These are phyloP conservation scores for Leccinum colubrinum DNA, from an alignment of 1,284 basidiomycete genomes.

Conservation along the genomic window DNA sequence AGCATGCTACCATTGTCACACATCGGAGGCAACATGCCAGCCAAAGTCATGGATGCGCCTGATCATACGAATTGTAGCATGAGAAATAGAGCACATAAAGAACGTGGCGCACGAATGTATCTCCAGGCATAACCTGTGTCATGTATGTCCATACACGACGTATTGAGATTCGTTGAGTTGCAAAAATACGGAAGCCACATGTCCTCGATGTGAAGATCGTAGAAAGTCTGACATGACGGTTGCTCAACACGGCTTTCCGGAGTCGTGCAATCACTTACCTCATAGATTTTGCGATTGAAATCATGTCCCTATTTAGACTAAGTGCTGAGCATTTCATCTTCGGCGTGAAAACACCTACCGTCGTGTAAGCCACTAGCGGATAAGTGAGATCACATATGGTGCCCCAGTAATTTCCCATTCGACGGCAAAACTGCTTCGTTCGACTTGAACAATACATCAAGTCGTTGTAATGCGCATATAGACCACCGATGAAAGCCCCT, in stretches of 20 bases:
- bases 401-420: slow-evolving; percentile 94
- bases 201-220: slow-evolving; percentile 95
- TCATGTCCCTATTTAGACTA: slow-evolving; percentile 71
- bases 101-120: slow-evolving; percentile 65
- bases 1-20: slow-evolving; percentile 93
- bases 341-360: slow-evolving; percentile 52
- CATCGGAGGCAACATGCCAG: slow-evolving; percentile 54
- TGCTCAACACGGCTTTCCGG: background rate
- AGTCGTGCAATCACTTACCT: slow-evolving; percentile 42
- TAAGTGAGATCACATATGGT: slow-evolving; percentile 96
- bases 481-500: slow-evolving; percentile 91
- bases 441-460: slow-evolving; percentile 84
- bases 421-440: slow-evolving; percentile 88
- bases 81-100: background rate
- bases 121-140: slow-evolving; percentile 95
- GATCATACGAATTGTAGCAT: background rate
- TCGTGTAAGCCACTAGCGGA: slow-evolving; percentile 96
- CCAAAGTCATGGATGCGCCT: slow-evolving; percentile 97
- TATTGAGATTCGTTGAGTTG: slow-evolving; percentile 98
- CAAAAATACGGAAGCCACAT: slow-evolving; percentile 99
- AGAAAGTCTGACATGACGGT: slow-evolving; percentile 63
- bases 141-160: slow-evolving; percentile 96
- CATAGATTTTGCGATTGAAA: slow-evolving; percentile 85
- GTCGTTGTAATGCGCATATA: slow-evolving; percentile 95
- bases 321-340: slow-evolving; percentile 14